Evolutionary conservation across 768 basidiomycete species (phyloP).

Genomic region (Agrocybe praecox): DNA sequence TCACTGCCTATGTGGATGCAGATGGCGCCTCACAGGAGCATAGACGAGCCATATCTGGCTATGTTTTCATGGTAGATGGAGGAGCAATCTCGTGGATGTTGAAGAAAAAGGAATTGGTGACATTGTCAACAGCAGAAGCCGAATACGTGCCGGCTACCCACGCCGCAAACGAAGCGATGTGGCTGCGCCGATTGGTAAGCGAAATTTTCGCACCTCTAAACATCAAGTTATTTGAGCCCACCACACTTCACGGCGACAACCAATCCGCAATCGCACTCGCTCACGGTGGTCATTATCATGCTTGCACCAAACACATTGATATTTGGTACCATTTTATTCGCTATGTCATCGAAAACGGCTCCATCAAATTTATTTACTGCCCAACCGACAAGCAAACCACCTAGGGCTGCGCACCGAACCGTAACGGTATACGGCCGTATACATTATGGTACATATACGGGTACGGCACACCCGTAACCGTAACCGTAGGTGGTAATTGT

Average conservation of each 20-base stretch:
- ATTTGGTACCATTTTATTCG: constrained; percentile 21
- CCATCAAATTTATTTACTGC: constrained; percentile 23
- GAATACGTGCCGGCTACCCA: constrained; percentile 32
- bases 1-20: constrained; percentile 21
- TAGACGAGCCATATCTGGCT: constrained; percentile 27
- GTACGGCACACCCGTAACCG: too few species aligned
- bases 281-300: too few species aligned
- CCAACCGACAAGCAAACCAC: constrained; percentile 26
- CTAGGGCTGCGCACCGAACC: too few species aligned
- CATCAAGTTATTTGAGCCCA: background rate
- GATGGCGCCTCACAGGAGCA: too few species aligned
- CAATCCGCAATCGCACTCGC: constrained; percentile 10
- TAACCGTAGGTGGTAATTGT: too few species aligned
- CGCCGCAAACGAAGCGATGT: constrained; percentile 22
- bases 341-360: constrained; percentile 19
- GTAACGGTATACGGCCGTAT: too few species aligned
- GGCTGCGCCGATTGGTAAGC: constrained; percentile 18
- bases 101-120: constrained; percentile 30
- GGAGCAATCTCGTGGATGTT: constrained; percentile 34
- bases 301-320: constrained; percentile 11
- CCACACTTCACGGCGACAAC: constrained; percentile 13
- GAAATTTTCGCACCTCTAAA: constrained; percentile 12
- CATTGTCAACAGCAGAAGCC: constrained; percentile 29
- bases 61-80: constrained; percentile 29
- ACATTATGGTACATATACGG: too few species aligned